These are phyloP conservation scores for Chlorokybus atmophyticus DNA, from an alignment of 139 green algal genomes.

Conservation along the genomic window DNA sequence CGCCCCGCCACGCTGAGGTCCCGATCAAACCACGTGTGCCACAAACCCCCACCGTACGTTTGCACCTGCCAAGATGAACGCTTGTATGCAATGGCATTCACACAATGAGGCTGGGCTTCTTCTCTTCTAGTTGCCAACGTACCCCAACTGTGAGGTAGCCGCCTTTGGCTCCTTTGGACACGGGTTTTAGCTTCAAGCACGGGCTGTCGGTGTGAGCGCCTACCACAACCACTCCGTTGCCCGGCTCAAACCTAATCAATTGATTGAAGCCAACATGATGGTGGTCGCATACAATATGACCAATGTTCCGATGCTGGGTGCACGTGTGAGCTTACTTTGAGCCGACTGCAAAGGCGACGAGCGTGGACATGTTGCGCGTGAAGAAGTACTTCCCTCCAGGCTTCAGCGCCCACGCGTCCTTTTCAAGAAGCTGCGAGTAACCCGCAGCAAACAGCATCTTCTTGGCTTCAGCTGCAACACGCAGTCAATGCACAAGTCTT, in stretches of 20 bases:
- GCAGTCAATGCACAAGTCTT: too few species aligned
- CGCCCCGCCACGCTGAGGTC: constrained; percentile 71
- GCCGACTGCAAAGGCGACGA: constrained; percentile 76
- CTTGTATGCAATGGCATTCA: not conserved
- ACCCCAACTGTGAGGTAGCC: constrained; percentile 43
- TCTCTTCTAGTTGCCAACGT: too few species aligned
- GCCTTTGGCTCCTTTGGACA: constrained; percentile 35
- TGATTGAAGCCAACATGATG: not conserved
- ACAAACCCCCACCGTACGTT: constrained; percentile 89
- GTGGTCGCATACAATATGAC: too few species aligned
- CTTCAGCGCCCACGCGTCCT: constrained; percentile 20
- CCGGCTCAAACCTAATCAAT: constrained; percentile 29
- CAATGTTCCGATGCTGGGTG: too few species aligned
- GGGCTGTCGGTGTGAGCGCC: constrained; percentile 82
- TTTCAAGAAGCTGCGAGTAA: constrained; percentile 17
- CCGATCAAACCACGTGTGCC: constrained; percentile 96
- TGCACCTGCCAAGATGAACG: constrained; percentile 47
- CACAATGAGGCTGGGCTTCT: not conserved
- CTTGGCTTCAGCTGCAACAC: too few species aligned
- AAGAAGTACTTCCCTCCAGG: constrained; percentile 76
- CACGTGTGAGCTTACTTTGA: constrained; percentile 18
- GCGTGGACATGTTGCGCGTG: constrained; percentile 76
- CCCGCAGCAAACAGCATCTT: constrained; percentile 7
- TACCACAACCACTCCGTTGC: constrained; percentile 81
- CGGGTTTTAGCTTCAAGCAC: constrained; percentile 44